These are phyloP conservation scores for Friedmanniomyces simplex DNA, from an alignment of 495 filamentous ascomycete species.

Conservation along the genomic window DNA sequence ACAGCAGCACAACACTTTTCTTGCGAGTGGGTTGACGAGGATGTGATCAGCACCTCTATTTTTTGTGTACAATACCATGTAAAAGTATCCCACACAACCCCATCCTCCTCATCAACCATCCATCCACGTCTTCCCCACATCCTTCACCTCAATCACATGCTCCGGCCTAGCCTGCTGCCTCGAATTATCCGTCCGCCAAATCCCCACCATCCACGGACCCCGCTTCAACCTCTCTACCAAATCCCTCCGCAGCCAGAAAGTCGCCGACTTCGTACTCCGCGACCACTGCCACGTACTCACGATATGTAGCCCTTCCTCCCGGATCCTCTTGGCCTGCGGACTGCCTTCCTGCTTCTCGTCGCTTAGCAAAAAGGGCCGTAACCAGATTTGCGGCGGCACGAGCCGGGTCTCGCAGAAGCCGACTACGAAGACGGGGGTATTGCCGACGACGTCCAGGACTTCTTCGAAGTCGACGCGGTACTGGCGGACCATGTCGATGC, in stretches of 20 bases:
- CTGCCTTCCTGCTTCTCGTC: background rate
- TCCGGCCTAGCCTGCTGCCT: background rate
- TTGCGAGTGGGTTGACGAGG: too few species aligned
- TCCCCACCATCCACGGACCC: background rate
- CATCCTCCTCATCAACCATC: too few species aligned
- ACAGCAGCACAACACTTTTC: too few species aligned
- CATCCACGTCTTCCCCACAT: too few species aligned
- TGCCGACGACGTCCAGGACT: background rate
- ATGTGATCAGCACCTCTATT: too few species aligned
- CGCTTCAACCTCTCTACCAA: background rate
- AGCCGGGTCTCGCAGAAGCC: background rate
- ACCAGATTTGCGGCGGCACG: background rate
- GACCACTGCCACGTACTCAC: background rate
- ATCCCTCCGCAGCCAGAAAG: slow-evolving; percentile 2
- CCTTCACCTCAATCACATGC: background rate
- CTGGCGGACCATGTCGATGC: background rate
- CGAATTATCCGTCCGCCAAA: background rate
- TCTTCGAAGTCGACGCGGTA: background rate
- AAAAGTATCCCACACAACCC: too few species aligned
- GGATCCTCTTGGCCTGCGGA: background rate
- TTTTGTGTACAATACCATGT: too few species aligned
- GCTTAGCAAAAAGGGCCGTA: background rate
- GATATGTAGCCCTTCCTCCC: slow-evolving; percentile 1
- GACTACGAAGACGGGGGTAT: background rate
- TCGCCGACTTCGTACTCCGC: background rate